Conservation (phyloP, 192 early-diverging fungal species). For the Chytriomyces sp. region DNA sequence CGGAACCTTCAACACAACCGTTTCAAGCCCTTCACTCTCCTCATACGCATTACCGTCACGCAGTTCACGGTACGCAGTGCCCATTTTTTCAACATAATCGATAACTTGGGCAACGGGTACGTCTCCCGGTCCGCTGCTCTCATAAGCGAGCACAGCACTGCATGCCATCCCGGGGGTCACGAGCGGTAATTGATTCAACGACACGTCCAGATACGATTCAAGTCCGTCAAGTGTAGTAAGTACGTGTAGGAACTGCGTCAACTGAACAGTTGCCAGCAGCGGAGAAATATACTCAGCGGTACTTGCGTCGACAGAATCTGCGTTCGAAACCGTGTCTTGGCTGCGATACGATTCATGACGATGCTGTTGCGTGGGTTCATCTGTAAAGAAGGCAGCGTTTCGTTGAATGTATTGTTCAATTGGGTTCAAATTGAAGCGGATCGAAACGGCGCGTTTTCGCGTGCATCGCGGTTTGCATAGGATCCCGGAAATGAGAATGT, state of each 20-base stretch:
- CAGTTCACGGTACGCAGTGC: not conserved
- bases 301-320: not conserved
- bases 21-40: no score
- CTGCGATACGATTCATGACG: no score
- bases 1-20: not conserved
- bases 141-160: not conserved
- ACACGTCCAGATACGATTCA: constrained; percentile 10
- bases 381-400: not conserved
- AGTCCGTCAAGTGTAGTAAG: constrained; percentile 2
- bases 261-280: not conserved
- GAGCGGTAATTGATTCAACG: not conserved
- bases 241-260: constrained; percentile 14
- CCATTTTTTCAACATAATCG: not conserved
- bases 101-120: not conserved
- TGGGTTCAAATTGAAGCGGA: constrained; percentile 81
- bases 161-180: not conserved
- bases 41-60: not conserved
- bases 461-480: constrained; percentile 58
- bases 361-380: no score
- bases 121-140: not conserved
- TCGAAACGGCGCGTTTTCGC: constrained; percentile 80
- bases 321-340: not conserved
- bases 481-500: constrained; percentile 83
- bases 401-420: constrained; percentile 38
- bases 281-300: no score